Conservation (phyloP, 768 basidiomycete species). For the Phaffia australis region DNA sequence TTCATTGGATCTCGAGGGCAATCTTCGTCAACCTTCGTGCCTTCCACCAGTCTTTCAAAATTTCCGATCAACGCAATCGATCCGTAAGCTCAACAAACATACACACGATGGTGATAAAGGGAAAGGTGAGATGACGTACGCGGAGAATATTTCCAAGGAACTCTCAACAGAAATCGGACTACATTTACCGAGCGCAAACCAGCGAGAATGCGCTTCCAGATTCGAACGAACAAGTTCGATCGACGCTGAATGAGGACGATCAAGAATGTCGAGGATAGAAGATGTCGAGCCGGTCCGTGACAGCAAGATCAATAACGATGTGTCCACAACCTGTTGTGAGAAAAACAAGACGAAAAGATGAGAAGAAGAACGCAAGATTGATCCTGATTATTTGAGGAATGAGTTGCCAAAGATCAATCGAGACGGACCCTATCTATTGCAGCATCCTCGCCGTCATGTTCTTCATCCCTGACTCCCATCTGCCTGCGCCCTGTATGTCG, state of each 20-base stretch:
- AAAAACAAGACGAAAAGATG: background rate
- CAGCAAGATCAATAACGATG: conserved; percentile 64
- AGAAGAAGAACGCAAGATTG: background rate
- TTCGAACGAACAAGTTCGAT: conserved; percentile 2
- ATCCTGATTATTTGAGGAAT: background rate
- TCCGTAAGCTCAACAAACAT: too few species aligned
- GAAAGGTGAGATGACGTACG: conserved; percentile 42
- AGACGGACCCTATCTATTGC: conserved; percentile 5
- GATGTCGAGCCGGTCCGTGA: conserved; percentile 42
- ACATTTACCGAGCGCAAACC: conserved; percentile 16
- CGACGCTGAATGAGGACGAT: conserved; percentile 9
- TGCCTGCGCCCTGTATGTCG: conserved; percentile 40
- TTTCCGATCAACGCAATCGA: too few species aligned
- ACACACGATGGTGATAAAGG: background rate
- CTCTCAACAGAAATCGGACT: conserved; percentile 39
- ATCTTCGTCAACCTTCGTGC: conserved; percentile 50
- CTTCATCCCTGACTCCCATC: conserved; percentile 24
- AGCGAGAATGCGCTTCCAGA: conserved; percentile 12
- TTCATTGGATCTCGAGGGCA: conserved; percentile 55
- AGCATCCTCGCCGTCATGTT: background rate
- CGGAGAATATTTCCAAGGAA: conserved; percentile 56
- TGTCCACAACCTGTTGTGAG: conserved; percentile 62
- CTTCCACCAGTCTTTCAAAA: conserved; percentile 51
- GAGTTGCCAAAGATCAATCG: conserved; percentile 14
- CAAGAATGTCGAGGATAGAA: conserved; percentile 13